phyloP scores from a whole-genome alignment of 2,329 filamentous ascomycete species.

The Colletotrichum falcatum region DNA sequence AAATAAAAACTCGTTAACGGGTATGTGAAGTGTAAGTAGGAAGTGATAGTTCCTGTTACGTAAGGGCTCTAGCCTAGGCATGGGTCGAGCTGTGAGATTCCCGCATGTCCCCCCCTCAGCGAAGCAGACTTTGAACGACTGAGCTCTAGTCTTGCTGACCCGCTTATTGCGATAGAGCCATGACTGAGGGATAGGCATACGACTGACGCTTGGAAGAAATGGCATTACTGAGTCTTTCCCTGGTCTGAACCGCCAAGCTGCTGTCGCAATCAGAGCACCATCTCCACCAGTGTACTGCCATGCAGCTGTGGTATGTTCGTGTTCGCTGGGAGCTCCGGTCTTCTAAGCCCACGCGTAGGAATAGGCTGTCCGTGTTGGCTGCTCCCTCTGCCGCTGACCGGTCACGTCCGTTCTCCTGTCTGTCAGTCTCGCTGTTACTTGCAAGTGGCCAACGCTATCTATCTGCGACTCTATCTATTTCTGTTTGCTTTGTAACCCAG shows the following conservation, averaged over 20 bases:
- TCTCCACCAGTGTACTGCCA: background rate
- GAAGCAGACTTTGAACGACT: background rate
- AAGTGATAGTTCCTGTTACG: background rate
- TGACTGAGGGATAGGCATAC: background rate
- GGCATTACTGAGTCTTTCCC: too few species aligned
- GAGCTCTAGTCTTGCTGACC: background rate
- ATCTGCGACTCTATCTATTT: background rate
- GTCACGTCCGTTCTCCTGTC: too few species aligned
- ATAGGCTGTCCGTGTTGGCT: background rate
- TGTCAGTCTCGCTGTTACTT: background rate
- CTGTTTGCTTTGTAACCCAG: background rate
- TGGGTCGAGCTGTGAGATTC: background rate
- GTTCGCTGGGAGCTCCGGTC: background rate
- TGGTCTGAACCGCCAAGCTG: background rate
- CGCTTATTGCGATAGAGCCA: background rate
- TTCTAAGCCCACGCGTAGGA: background rate
- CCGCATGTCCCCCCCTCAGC: background rate
- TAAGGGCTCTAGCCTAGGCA: background rate
- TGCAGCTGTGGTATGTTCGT: background rate
- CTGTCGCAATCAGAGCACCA: background rate
- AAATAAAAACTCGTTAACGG: background rate
- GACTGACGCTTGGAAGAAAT: too few species aligned
- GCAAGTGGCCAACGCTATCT: background rate
- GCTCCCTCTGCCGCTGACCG: too few species aligned
- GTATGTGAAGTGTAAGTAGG: background rate